Evolutionary conservation across 192 early-diverging fungal species (phyloP), one percentile per base, ranked within the genome.

Genomic region (Thoreauomyces humboldtii): DNA sequence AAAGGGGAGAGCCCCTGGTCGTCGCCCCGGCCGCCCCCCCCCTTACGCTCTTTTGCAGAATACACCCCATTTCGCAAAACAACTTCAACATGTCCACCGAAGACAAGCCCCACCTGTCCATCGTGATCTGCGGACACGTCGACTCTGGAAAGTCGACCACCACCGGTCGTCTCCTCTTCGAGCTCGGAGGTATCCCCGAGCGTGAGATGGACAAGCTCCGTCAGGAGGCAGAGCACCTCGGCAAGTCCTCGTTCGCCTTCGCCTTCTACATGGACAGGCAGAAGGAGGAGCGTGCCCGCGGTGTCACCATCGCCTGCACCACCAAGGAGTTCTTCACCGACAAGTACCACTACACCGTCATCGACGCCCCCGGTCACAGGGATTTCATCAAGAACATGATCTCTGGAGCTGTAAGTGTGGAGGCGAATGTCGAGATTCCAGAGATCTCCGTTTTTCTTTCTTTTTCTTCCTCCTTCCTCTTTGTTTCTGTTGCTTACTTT

Each of bases 121-220:
- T 78, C 53, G 79, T 81, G 59, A 92, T 98, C 82, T 93, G 94
- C 81, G 94, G 95, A 74, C 94, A 98, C 93, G 95, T 98, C 89
- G 95, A 96, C 88, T 98, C 94, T 77, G 95, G 96, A 83, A 98
- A 98, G 88, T 98, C 95, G 77, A 98, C 96, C 87, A 97, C 95
- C 77, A 97, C 95, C 71, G 96, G 96, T 82, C 96, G 95, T 85
- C 87, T 98, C 83, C 92, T 98, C 86, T 97, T 95, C 90, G 93
- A 97, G 87, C 57, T 59, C 87, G 97, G 94, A 86, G 94, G 93
- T 93, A 96, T 98, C 79, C 90, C 93, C 85, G 92, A 96, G 89
- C 93, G 94, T 94, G 94, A 92, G 87, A 98, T 98, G 62, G 94
- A 98, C 82, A 95, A 95, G 92, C 94, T 98, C 88, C 90, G 93